phyloP scores from a whole-genome alignment of 2,329 filamentous ascomycete genomes.

The Penicillium sp. region DNA sequence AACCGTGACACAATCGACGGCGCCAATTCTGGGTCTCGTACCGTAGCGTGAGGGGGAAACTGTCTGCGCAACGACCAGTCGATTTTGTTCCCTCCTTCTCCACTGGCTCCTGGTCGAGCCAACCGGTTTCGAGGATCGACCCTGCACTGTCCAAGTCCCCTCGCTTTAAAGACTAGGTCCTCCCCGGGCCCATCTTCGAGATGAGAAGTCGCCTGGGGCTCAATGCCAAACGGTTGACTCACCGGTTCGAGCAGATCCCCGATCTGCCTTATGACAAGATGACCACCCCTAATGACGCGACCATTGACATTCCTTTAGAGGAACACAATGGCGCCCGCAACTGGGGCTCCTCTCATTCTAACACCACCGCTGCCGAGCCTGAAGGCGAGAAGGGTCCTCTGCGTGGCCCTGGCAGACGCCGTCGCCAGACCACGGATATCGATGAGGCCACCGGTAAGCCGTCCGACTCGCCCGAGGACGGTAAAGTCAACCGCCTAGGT shows the following conservation, averaged over 20 bases:
- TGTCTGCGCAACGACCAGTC: not conserved
- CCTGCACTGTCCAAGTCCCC: conserved; percentile 2
- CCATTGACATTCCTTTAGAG: conserved; percentile 59
- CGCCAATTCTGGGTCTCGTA: not conserved
- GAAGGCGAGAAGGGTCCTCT: conserved; percentile 30
- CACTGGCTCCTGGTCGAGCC: conserved; percentile 12
- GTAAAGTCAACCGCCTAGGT: conserved; percentile 55
- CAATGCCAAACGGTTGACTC: conserved; percentile 39
- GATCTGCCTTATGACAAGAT: conserved; percentile 37
- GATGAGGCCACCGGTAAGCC: conserved; percentile 29
- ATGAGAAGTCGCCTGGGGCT: conserved; percentile 37
- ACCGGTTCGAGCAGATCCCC: conserved; percentile 43
- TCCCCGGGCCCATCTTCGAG: conserved; percentile 3
- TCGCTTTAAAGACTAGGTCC: conserved; percentile 5
- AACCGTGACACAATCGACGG: not conserved
- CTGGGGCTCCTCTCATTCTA: conserved; percentile 27
- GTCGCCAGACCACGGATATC: conserved; percentile 24
- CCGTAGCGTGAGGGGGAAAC: not conserved
- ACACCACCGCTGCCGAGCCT: conserved; percentile 17
- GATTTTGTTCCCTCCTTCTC: conserved; percentile 4
- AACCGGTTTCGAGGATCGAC: conserved; percentile 13
- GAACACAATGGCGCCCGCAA: conserved; percentile 46
- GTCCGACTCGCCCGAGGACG: conserved; percentile 46
- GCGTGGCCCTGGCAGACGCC: conserved; percentile 24
- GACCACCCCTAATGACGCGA: conserved; percentile 49